A percentile compares a stretch with the other conserved stretches of the same genome.
phyloP scores from a whole-genome alignment of 331 rosid genomes.

The Malus hybrid region DNA sequence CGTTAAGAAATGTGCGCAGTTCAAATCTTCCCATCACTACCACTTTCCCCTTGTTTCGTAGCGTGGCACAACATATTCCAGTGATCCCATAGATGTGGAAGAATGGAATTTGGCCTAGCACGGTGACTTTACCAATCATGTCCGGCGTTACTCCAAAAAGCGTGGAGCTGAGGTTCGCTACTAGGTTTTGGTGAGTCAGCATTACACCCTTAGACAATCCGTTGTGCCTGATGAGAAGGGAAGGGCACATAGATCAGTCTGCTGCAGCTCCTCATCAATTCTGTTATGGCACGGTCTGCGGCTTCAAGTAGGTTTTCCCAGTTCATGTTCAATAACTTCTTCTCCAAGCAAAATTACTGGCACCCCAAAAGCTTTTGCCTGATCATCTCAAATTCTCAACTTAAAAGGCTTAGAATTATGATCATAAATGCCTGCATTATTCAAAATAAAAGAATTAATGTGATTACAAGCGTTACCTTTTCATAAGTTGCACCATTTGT shows the following conservation, averaged over 20 bases:
- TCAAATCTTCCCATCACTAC: constrained; percentile 86
- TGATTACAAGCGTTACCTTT: constrained; percentile 38
- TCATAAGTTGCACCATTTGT: constrained; percentile 48
- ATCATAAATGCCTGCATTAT: not conserved
- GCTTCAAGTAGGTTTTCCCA: constrained; percentile 78
- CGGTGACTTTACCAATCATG: constrained; percentile 63
- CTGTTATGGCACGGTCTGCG: constrained; percentile 50
- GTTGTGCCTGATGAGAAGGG: constrained; percentile 98
- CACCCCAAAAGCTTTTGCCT: constrained; percentile 57
- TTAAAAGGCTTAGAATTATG: constrained; percentile 1
- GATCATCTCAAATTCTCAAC: constrained; percentile 14
- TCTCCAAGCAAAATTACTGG: constrained; percentile 65
- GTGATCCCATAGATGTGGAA: constrained; percentile 87
- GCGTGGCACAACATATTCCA: constrained; percentile 90
- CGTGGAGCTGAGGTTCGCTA: constrained; percentile 86
- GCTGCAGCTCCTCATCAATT: constrained; percentile 24
- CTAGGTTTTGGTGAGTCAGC: constrained; percentile 69
- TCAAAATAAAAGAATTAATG: not conserved
- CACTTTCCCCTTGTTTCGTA: constrained; percentile 75
- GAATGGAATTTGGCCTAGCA: constrained; percentile 70
- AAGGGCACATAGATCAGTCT: constrained; percentile 76
- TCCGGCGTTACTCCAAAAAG: constrained; percentile 52
- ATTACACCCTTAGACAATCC: constrained; percentile 89
- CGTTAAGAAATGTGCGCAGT: constrained; percentile 54
- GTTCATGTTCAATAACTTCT: constrained; percentile 54